A percentile compares a stretch with the other conserved stretches of the same genome.
phyloP scores from a whole-genome alignment of 306 rosid genomes.

The Amphicarpaea edgeworthii region DNA sequence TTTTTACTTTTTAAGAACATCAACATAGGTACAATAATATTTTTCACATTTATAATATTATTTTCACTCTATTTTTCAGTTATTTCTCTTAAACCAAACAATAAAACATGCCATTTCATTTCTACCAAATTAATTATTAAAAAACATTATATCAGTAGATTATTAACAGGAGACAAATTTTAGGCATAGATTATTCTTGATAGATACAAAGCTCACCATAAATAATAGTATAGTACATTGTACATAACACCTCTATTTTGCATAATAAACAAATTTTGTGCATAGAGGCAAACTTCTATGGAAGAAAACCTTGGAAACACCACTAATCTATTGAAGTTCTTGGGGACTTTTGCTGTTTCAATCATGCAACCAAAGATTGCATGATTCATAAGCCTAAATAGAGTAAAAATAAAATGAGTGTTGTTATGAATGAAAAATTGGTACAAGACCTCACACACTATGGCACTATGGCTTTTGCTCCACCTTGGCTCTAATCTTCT shows the following conservation, averaged over 20 bases:
- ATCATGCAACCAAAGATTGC: constrained; percentile 51
- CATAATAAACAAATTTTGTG: constrained; percentile 19
- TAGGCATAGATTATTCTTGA: constrained; percentile 32
- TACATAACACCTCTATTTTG: constrained; percentile 47
- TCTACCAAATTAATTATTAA: too few relatives aligned
- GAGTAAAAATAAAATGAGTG: constrained; percentile 50
- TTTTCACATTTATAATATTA: too few relatives aligned
- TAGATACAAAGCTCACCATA: constrained; percentile 50
- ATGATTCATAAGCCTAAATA: constrained; percentile 42
- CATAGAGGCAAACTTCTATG: neutral
- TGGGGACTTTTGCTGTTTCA: constrained; percentile 40
- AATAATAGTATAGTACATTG: neutral
- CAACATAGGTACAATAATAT: too few relatives aligned
- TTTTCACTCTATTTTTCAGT: too few relatives aligned
- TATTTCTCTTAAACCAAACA: too few relatives aligned
- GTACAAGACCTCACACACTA: constrained; percentile 51
- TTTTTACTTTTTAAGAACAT: too few relatives aligned
- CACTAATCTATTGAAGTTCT: constrained; percentile 50
- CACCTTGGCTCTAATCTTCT: constrained; percentile 94
- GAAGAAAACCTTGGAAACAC: constrained; percentile 28
- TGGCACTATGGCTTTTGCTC: constrained; percentile 81
- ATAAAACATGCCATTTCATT: too few relatives aligned
- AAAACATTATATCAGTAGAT: too few relatives aligned
- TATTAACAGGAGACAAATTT: constrained; percentile 31
- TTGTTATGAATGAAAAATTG: constrained; percentile 42